Evolutionary conservation across 2,329 filamentous ascomycete genomes (phyloP).

Genomic region (Peltaster fructicola): DNA sequence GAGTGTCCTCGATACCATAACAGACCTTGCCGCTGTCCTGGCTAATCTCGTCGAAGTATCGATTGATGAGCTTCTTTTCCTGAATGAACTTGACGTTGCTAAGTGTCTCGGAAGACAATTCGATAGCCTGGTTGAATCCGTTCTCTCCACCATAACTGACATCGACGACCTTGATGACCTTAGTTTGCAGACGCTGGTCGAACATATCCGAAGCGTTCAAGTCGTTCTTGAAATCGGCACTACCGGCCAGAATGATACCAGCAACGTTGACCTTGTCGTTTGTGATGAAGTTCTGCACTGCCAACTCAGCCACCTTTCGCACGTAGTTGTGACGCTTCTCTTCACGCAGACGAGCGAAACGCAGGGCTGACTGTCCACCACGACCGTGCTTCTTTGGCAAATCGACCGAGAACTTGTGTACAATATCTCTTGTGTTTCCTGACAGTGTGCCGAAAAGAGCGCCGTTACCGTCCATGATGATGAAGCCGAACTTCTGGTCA

Average conservation of each 20-base stretch:
- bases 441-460: conserved; percentile 92
- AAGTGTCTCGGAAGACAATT: conserved; percentile 83
- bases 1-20: conserved; percentile 93
- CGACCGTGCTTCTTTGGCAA: conserved; percentile 99
- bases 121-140: conserved; percentile 98
- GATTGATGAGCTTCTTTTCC: conserved; percentile 98
- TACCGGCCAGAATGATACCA: conserved; percentile 87
- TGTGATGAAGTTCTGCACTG: conserved; percentile 97
- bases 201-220: conserved; percentile 96
- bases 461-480: conserved; percentile 99
- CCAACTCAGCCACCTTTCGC: conserved; percentile 92
- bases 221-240: conserved; percentile 98
- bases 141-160: conserved; percentile 98
- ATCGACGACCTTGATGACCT: conserved; percentile 99
- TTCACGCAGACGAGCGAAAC: conserved; percentile 98
- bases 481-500: conserved; percentile 98
- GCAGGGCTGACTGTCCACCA: conserved; percentile 98
- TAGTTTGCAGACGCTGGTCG: conserved; percentile 72
- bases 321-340: conserved; percentile 99
- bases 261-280: conserved; percentile 97
- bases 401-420: conserved; percentile 98
- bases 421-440: conserved; percentile 88
- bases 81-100: conserved; percentile 99
- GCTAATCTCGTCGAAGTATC: conserved; percentile 98
- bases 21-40: conserved; percentile 94